A percentile compares a stretch with the other conserved stretches of the same genome.
phyloP scores from a whole-genome alignment of 768 basidiomycete species.

The Phaeotremella fagi region DNA sequence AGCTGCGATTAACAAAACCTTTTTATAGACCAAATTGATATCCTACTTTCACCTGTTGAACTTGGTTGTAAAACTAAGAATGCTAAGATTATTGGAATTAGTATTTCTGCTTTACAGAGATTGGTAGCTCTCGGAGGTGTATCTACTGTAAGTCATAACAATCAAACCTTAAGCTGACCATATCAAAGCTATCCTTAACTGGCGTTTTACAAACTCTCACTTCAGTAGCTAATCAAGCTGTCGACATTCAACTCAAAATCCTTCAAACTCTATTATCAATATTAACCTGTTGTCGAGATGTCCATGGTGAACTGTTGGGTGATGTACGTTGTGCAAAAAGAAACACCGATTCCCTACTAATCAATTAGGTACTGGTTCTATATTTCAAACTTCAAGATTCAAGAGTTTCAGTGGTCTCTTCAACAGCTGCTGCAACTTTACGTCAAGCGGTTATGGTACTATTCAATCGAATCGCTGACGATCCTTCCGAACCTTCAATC shows the following conservation, averaged over 20 bases:
- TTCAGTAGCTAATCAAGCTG: constrained; percentile 84
- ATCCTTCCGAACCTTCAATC: constrained; percentile 2
- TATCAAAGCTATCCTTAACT: constrained; percentile 70
- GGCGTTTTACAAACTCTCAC: constrained; percentile 76
- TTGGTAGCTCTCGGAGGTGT: constrained; percentile 83
- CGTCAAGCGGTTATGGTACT: constrained; percentile 97
- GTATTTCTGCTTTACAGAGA: constrained; percentile 82
- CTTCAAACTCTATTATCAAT: constrained; percentile 87
- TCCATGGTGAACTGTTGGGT: constrained; percentile 73
- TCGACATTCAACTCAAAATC: constrained; percentile 92
- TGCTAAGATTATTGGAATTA: constrained; percentile 88
- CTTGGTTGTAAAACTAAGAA: constrained; percentile 92
- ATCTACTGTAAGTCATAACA: constrained; percentile 46
- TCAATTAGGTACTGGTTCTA: constrained; percentile 86
- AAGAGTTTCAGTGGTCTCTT: constrained; percentile 90
- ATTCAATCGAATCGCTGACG: constrained; percentile 72
- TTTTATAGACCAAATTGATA: constrained; percentile 61
- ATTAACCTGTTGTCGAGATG: constrained; percentile 76
- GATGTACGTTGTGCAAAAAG: constrained; percentile 57
- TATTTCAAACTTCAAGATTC: constrained; percentile 96
- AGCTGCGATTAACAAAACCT: no score
- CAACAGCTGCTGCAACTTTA: constrained; percentile 91
- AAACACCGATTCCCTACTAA: not conserved
- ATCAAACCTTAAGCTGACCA: not conserved
- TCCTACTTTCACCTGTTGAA: constrained; percentile 78